phyloP scores from a whole-genome alignment of 192 early-diverging fungal genomes.

The Dissophora globulifera region DNA sequence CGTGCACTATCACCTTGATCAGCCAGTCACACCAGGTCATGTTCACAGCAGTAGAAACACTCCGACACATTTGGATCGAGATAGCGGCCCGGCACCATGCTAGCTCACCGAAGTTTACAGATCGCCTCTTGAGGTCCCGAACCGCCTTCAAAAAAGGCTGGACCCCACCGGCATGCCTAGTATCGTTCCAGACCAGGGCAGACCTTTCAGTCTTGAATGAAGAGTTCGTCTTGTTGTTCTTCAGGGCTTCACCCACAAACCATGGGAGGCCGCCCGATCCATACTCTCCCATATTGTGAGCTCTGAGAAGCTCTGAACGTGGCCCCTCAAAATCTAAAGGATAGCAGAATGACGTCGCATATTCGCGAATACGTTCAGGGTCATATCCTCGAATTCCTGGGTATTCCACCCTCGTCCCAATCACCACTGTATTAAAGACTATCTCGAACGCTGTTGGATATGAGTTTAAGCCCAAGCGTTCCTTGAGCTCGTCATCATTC shows the following conservation, averaged over 20 bases:
- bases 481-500: too few relatives aligned
- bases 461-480: too few relatives aligned
- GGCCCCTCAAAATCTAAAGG: constrained; percentile 3
- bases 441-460: too few relatives aligned
- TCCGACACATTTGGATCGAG: constrained; percentile 3
- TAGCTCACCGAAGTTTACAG: background rate
- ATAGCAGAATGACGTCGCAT: background rate
- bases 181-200: too few relatives aligned
- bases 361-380: constrained; percentile 1
- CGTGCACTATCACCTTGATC: background rate
- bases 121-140: background rate
- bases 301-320: background rate
- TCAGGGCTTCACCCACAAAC: background rate
- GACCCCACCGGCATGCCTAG: background rate
- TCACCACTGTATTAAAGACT: background rate
- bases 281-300: constrained; percentile 9
- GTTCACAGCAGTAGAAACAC: constrained; percentile 4
- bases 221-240: background rate
- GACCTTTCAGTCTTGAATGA: too few relatives aligned
- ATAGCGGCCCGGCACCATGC: constrained; percentile 9
- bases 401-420: background rate
- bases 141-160: background rate
- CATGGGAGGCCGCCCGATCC: constrained; percentile 1
- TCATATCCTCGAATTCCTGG: constrained; percentile 4
- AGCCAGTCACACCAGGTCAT: background rate